A percentile compares a stretch with the other conserved stretches of the same genome.
These are phyloP conservation scores for Pulveroboletus sp. DNA, from an alignment of 768 basidiomycete species.

Conservation along the genomic window DNA sequence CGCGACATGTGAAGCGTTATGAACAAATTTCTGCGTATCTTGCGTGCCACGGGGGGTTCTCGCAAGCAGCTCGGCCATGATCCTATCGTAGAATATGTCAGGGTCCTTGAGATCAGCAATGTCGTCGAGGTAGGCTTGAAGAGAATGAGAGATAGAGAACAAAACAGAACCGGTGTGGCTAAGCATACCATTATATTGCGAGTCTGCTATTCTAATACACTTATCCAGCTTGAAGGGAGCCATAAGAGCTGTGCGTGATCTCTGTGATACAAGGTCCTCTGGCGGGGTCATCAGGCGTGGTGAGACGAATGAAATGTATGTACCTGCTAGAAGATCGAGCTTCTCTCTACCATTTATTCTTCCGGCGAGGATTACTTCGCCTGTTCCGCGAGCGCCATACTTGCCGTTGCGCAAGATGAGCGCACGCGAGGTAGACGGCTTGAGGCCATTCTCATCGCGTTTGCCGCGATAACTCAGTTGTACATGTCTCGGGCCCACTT, in stretches of 20 bases:
- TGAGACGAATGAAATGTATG: constrained; percentile 3
- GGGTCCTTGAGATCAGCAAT: constrained; percentile 64
- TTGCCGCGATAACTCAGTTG: constrained; percentile 32
- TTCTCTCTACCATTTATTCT: constrained; percentile 76
- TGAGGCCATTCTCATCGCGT: constrained; percentile 46
- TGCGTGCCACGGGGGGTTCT: constrained; percentile 35
- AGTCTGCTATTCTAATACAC: constrained; percentile 64
- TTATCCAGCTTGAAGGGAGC: constrained; percentile 61
- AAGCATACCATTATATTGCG: constrained; percentile 62
- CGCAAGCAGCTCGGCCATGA: constrained; percentile 53
- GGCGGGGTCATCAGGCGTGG: constrained; percentile 1
- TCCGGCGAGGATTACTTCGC: constrained; percentile 53
- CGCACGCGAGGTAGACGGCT: constrained; percentile 67
- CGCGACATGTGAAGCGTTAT: constrained; percentile 50
- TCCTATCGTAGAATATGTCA: constrained; percentile 53
- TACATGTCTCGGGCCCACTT: constrained; percentile 52
- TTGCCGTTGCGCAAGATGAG: constrained; percentile 73
- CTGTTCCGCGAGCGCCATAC: constrained; percentile 64
- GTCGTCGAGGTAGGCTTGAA: constrained; percentile 62
- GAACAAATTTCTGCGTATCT: constrained; percentile 27
- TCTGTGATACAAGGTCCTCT: constrained; percentile 63
- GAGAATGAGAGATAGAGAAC: constrained; percentile 11
- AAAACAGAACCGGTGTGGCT: not conserved
- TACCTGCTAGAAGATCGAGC: constrained; percentile 73
- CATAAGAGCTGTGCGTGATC: constrained; percentile 53